phyloP scores from a whole-genome alignment of 129 eudicot species.

The Flaveria robusta region DNA sequence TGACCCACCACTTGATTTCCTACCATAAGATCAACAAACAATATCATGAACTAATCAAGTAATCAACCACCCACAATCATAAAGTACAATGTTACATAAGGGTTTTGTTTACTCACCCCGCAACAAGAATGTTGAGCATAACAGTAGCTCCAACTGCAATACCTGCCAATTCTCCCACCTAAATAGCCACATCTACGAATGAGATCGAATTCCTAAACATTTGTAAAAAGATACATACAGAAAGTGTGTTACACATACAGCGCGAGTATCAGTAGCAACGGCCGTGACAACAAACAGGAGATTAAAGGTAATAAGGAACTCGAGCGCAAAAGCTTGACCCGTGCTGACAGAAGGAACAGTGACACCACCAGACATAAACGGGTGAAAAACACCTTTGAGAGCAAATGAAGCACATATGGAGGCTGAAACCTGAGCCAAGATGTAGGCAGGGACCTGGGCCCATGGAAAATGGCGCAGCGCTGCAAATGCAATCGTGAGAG shows the following conservation, averaged over 20 bases:
- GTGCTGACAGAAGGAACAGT: conserved; percentile 68
- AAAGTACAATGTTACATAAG: background rate
- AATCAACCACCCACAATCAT: background rate
- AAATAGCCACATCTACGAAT: background rate
- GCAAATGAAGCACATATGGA: conserved; percentile 84
- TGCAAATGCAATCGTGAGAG: conserved; percentile 81
- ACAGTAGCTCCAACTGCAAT: conserved; percentile 92
- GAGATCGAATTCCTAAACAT: background rate
- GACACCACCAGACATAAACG: conserved; percentile 82
- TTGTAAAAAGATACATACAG: background rate
- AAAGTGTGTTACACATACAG: conserved; percentile 41
- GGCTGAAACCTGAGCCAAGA: conserved; percentile 71
- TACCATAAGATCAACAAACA: conserved; percentile 25
- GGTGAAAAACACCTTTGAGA: conserved; percentile 73
- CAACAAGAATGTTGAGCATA: conserved; percentile 83
- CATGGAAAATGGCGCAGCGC: conserved; percentile 84
- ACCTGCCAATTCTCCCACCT: conserved; percentile 93
- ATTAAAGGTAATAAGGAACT: conserved; percentile 75
- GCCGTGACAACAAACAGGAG: conserved; percentile 87
- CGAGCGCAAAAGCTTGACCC: conserved; percentile 84
- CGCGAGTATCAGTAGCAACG: conserved; percentile 89
- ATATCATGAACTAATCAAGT: background rate
- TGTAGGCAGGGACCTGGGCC: conserved; percentile 81
- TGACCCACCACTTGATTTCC: conserved; percentile 78
- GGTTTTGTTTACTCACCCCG: conserved; percentile 60